These are phyloP conservation scores for Incumbomyces delicatus DNA, from an alignment of 2,329 filamentous ascomycete genomes.

Conservation along the genomic window DNA sequence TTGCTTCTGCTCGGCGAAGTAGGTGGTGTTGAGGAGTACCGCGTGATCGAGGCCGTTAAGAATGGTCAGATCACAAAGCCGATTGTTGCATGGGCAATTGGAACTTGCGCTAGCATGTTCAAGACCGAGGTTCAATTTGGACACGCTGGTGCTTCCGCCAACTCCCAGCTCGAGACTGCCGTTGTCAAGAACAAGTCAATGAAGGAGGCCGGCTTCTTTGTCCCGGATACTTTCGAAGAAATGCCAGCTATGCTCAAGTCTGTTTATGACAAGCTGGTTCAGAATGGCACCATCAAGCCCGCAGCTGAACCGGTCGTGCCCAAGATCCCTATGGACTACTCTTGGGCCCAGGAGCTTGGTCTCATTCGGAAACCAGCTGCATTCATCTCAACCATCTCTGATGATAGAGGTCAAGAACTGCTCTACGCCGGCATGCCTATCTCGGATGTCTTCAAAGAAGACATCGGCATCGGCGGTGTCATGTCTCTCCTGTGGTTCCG, in stretches of 20 bases:
- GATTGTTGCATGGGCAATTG: conserved; percentile 97
- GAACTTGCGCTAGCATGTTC: conserved; percentile 98
- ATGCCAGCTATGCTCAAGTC: conserved; percentile 65
- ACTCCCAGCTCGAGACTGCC: conserved; percentile 97
- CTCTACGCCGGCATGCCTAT: conserved; percentile 99
- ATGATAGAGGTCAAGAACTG: conserved; percentile 98
- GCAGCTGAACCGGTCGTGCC: conserved; percentile 82
- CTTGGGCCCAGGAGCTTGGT: conserved; percentile 97
- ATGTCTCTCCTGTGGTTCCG: conserved; percentile 99
- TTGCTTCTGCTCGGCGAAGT: conserved; percentile 93
- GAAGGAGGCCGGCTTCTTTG: conserved; percentile 87
- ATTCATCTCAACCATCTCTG: conserved; percentile 99
- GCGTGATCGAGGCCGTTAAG: conserved; percentile 97
- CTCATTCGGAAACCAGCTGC: conserved; percentile 99
- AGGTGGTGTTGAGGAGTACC: conserved; percentile 98
- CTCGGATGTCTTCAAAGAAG: conserved; percentile 98
- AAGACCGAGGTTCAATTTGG: conserved; percentile 99
- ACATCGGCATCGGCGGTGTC: conserved; percentile 98
- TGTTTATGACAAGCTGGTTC: conserved; percentile 83
- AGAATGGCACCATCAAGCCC: conserved; percentile 74
- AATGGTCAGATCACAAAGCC: conserved; percentile 92
- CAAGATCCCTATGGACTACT: conserved; percentile 99
- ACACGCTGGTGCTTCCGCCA: conserved; percentile 96
- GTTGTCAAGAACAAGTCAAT: conserved; percentile 94
- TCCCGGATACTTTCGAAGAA: conserved; percentile 94